Evolutionary conservation across 805 yeast species (phyloP).

Genomic region (Cyberlindnera xylosilytica): DNA sequence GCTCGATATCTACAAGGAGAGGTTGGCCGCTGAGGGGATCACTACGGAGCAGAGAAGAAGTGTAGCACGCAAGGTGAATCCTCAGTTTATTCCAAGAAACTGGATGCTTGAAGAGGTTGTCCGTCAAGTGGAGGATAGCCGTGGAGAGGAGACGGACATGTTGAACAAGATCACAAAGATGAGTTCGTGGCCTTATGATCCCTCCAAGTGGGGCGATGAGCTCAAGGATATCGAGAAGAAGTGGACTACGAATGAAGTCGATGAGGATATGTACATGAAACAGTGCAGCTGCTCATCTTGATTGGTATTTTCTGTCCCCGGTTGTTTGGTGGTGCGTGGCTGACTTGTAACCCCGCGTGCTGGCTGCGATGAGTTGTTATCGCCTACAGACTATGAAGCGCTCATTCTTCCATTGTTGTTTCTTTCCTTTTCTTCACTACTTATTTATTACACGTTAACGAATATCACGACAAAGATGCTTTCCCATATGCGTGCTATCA

Average conservation of each 20-base stretch:
- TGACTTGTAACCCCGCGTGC: too few relatives aligned
- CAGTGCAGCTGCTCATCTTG: constrained; percentile 71
- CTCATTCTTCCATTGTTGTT: too few relatives aligned
- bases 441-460: too few relatives aligned
- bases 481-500: too few relatives aligned
- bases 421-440: too few relatives aligned
- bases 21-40: constrained; percentile 37
- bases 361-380: too few relatives aligned
- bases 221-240: constrained; percentile 52
- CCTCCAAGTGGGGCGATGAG: constrained; percentile 62
- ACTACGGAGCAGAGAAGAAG: constrained; percentile 39
- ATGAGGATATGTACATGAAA: constrained; percentile 53
- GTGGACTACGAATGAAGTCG: constrained; percentile 54
- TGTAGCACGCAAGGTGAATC: constrained; percentile 55
- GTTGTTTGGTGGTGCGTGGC: too few relatives aligned
- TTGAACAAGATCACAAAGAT: constrained; percentile 63
- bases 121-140: constrained; percentile 47
- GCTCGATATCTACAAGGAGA: constrained; percentile 45
- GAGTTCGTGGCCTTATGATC: constrained; percentile 74
- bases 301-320: neutral
- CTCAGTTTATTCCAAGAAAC: constrained; percentile 76
- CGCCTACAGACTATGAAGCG: too few relatives aligned
- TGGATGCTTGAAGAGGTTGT: constrained; percentile 88
- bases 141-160: constrained; percentile 45
- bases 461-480: too few relatives aligned